Conservation (phyloP, 257 asterid genomes). For the Avicennia marina region DNA sequence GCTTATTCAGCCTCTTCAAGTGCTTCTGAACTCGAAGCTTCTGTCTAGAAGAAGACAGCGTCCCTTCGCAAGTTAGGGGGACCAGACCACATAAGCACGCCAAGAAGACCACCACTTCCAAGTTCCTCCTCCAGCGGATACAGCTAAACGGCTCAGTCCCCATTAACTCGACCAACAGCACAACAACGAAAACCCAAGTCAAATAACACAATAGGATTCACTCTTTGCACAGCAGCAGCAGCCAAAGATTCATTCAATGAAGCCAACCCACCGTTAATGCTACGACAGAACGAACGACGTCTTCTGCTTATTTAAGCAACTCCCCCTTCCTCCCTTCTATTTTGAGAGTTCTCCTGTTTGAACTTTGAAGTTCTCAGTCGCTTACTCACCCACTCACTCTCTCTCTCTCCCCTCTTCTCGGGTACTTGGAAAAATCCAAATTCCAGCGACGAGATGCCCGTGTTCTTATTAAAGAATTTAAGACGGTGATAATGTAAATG, state of each 20-base stretch:
- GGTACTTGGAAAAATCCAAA: constrained; percentile 34
- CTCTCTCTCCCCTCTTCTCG: constrained; percentile 17
- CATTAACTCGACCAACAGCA: no score
- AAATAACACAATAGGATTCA: constrained; percentile 11
- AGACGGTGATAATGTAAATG: no score
- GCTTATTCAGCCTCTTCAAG: constrained; percentile 68
- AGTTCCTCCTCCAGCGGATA: constrained; percentile 23
- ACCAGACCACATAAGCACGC: constrained; percentile 32
- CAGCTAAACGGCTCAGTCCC: constrained; percentile 29
- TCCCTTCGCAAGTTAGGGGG: constrained; percentile 47
- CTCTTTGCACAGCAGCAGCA: constrained; percentile 10
- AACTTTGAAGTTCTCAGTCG: constrained; percentile 13
- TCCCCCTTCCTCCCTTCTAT: constrained; percentile 14
- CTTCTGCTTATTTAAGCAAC: constrained; percentile 33
- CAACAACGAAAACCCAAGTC: constrained; percentile 24
- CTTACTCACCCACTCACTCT: constrained; percentile 14
- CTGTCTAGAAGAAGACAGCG: constrained; percentile 45
- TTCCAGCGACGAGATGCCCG: constrained; percentile 21
- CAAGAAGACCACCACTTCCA: constrained; percentile 25
- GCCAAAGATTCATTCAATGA: constrained; percentile 13
- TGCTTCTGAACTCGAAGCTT: constrained; percentile 63
- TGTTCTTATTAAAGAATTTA: constrained; percentile 22
- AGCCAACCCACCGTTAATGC: constrained; percentile 9
- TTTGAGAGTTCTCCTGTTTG: constrained; percentile 12
- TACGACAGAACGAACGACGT: not conserved